Base-by-base conservation (phyloP, 495 filamentous ascomycete species). In the Penicillium cataractarum region DNA sequence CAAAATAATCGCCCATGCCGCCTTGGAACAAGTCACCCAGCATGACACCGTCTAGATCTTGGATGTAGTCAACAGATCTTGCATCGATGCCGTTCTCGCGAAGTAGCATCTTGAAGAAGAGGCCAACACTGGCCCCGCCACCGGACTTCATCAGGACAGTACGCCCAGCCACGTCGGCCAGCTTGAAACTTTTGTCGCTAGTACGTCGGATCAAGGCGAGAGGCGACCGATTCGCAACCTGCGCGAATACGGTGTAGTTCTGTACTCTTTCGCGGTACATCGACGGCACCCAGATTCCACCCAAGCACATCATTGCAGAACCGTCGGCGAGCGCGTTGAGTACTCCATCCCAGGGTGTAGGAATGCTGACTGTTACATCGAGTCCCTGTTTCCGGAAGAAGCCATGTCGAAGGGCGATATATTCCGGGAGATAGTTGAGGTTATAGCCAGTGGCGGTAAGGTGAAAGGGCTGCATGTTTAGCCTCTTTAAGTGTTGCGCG, bases 341-440 rank as follows among this genome's bases (percentile, higher is more conserved):
- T 7, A 31, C 29, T 31, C 29, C 29, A 7, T 31, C 29, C 29
- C 29, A 31, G 29, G 29, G 29, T 31, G 29, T 31, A 31, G 29
- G 29, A 31, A 31, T 31, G 29, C 7, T 31, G 29, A 31, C 29
- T 31, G 29, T 7, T 31, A 31, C 29, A 31, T 31, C 29, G 29
- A 31, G 29, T 31, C 29, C 29, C 29, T 31, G 7, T 61, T 61
- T 50, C 8, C 32, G 15, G 39, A 61, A 61, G 39, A 55, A 61
- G 17, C 58, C 58, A 61, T 61, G 58, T 21, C 58, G 58, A 33
- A 15, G 58, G 12, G 58, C 58, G n/a, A 61, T 61, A 40, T 61
- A 61, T 29, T 61, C 58, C 17, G 58, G 58, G 51, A 61, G 58
- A 29, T 61, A 61, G 27, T 61, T 61, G 35, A 61, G 58, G 31